Evolutionary conservation across 164 flowering plant genomes (phyloP), one percentile per base, ranked within the genome.

Genomic region (Cinnamomum chago): DNA sequence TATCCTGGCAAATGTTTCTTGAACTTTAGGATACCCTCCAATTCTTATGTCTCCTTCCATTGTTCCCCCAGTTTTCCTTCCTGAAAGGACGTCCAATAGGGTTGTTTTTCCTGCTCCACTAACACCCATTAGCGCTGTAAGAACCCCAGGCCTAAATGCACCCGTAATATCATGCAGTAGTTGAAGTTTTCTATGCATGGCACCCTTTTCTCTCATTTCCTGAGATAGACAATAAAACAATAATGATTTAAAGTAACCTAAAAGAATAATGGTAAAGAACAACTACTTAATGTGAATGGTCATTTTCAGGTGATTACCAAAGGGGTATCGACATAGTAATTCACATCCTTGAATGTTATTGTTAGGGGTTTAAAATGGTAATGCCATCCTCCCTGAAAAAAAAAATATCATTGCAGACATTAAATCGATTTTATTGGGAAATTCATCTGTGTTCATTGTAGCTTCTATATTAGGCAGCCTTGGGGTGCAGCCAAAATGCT

Each of bases 81-180:
- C 98, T 47, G 91, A 76, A 64, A 91, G 90, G 68, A 90, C 96
- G 79, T 93, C 98, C 75, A 93, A 77, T 50, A 91, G 88, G 62
- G 98, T 93, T 28, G 95, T 89, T 81, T 91, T 90, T 50, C 95
- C 97, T 68, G 93, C 95, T 75, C 95, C 95, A 83, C 91, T 90
- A 24, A 86, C 91, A 76, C 95, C 95, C 94, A 92, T 88, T 73
- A 92, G 75, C 70, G 97, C 97, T 66, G 96, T 89, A 62, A 93
- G 89, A 76, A 90, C 81, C 33, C 97, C 94, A 64, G 97, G 95
- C 75, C 87, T 83, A 23, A 90, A 88, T 67, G 90, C 78, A 7
- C 95, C 95, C 0, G 90, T 89, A 30, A 92, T 80, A 75, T 87
- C 89, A 40, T 62, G 60, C 50, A 93, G 90, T 74, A 93, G 92